Evolutionary conservation across 2,329 filamentous ascomycete genomes (phyloP), one percentile per base, ranked within the genome.

Genomic region (Stagonosporopsis chrysanthemi): DNA sequence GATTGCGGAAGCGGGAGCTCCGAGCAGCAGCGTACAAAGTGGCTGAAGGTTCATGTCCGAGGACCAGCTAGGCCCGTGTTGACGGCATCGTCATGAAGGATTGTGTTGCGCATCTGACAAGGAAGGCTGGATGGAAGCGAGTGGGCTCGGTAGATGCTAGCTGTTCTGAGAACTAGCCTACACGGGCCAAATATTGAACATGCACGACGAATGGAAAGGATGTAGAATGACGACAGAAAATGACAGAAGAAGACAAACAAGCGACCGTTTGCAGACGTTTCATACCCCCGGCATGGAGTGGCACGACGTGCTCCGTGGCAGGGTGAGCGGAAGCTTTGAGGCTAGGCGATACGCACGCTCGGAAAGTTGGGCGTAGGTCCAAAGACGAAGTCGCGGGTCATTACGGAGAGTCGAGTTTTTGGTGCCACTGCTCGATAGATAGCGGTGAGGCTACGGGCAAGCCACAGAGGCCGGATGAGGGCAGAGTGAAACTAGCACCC

Each of bases 211-310:
- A 44, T 38, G 43, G 24, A 54, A 58, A 53, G 45, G 36, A 53
- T 46, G 52, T 44, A 49, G 44, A 44, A 49, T 53, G 50, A 52
- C 49, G 44, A 52, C 31, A 36, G 26, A 31, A 9, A 9, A 31
- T 14, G 40, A 53, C 40, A 45, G 44, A 50, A 53, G 44, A 12
- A 53, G 44, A 46, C 29, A 26, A 24, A 42, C 49, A 58, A 58
- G 56, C 56, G 50, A 58, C 56, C 56, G 56, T 58, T 58, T 54
- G 50, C 50, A 54, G 45, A 44, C 40, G 49, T 53, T 53, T 44
- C 39, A 40, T 26, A 14, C 33, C 14, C 40, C 45, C 33, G n/a
- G 44, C 28, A 17, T 45, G 41, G 29, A 46, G 56, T 53, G 33
- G 40, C 56, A 58, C 56, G 24, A 23, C 56, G 36, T 53, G 48